Evolutionary conservation across 2,329 filamentous ascomycete species (phyloP), one percentile per base, ranked within the genome.

Genomic region (Tolypocladium tropicale): DNA sequence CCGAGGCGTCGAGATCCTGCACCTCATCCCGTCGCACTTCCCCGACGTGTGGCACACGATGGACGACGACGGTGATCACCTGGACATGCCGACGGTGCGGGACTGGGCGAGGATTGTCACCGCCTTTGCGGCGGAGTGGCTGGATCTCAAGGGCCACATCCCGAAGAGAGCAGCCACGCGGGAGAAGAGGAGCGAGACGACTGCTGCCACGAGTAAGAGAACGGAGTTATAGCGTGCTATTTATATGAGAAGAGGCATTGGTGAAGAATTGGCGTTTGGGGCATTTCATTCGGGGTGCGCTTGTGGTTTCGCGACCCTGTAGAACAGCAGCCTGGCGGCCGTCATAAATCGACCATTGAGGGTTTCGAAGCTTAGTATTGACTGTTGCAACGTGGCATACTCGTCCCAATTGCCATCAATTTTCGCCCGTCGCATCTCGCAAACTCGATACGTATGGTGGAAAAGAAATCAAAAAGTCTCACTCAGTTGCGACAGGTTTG

Each of bases 81-180:
- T 99, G 56, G 90, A 99, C 69, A 75, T 86, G 62, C 77, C 82
- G 10, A 93, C 89, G 0, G 82, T 92, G 37, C 81, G 88, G 64
- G 94, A 99, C 70, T 99, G 94, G 94, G 83, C 88, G 21, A 85
- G 82, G 68, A 85, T 99, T 52, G 77, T 93, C 7, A 86, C 88
- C 1, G 92, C 85, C 0, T 99, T 97, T 74, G 81, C 85, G 36
- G 86, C 89, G 0, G 93, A 97, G 72, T 97, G 92, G 91, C 83
- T 97, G 82, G 92, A 95, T 62, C 72, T 97, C 58, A 72, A 72
- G 25, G 66, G 67, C 6, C 66, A 68, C 43, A 65, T 76, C 60
- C 65, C 71, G 12, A 67, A 67, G 59, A 56, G 59, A 55, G 50
- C 56, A 32, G 53, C 60, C 28, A 57, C 60, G 1, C 64, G 60